A percentile compares a stretch with the other conserved stretches of the same genome.
These are phyloP conservation scores for Teratosphaeria epicoccoides DNA, from an alignment of 2,329 filamentous ascomycete species.

Conservation along the genomic window DNA sequence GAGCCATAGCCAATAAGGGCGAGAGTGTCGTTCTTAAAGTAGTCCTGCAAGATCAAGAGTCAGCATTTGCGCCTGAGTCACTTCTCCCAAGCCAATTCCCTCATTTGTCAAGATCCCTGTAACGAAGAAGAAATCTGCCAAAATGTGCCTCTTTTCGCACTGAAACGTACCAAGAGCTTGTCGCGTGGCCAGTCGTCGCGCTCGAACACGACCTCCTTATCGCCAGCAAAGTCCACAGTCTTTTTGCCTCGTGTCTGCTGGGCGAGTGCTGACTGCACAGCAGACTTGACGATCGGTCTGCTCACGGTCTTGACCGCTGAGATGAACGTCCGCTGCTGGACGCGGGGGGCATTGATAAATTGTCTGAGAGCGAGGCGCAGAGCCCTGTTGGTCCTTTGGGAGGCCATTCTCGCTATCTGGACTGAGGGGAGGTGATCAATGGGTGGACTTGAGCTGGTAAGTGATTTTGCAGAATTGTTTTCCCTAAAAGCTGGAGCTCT, in stretches of 20 bases:
- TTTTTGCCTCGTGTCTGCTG: conserved; percentile 80
- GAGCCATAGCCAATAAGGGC: conserved; percentile 98
- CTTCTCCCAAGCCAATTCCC: too few species aligned
- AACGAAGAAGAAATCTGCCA: not conserved
- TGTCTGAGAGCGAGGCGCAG: conserved; percentile 48
- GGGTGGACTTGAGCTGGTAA: not conserved
- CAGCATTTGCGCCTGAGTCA: not conserved
- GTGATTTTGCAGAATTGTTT: not conserved
- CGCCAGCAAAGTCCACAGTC: conserved; percentile 97
- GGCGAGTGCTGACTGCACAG: conserved; percentile 37
- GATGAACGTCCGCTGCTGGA: conserved; percentile 49
- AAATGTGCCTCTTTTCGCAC: not conserved
- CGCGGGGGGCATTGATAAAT: conserved; percentile 36
- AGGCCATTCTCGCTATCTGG: conserved; percentile 51
- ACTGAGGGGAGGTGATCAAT: conserved; percentile 4
- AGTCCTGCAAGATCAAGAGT: conserved; percentile 52
- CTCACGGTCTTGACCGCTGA: conserved; percentile 44
- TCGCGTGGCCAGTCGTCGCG: conserved; percentile 96
- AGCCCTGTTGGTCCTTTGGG: conserved; percentile 57
- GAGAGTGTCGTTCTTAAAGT: conserved; percentile 99
- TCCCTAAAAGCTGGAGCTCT: not conserved
- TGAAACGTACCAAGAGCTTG: conserved; percentile 73
- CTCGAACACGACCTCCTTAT: conserved; percentile 93
- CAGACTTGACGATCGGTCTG: conserved; percentile 28
- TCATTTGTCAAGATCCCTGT: too few species aligned